These are phyloP conservation scores for Geotrichum citri-aurantii DNA, from an alignment of 1,139 yeast genomes.

Conservation along the genomic window DNA sequence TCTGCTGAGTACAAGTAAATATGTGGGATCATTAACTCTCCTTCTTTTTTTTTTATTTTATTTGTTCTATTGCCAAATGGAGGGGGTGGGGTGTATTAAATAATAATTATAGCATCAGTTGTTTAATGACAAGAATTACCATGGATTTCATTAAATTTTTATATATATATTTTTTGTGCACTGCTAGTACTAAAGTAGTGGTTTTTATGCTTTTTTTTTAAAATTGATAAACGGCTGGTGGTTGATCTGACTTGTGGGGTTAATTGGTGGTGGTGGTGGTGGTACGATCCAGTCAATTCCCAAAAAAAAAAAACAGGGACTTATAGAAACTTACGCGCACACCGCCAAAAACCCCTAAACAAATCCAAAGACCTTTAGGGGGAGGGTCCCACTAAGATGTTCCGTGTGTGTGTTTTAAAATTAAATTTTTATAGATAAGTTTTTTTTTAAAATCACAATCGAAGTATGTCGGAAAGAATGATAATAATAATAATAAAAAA, in stretches of 20 bases:
- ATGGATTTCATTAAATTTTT: background rate
- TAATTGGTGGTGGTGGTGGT: background rate
- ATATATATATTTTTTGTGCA: too few relatives aligned
- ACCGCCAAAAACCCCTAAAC: too few relatives aligned
- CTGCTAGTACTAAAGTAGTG: background rate
- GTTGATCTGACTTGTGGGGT: background rate
- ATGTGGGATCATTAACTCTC: background rate
- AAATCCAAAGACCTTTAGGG: too few relatives aligned
- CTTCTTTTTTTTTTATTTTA: background rate
- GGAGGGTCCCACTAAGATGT: too few relatives aligned
- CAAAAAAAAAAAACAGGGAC: too few relatives aligned
- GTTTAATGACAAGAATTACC: background rate
- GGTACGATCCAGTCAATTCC: background rate
- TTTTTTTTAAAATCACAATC: too few relatives aligned
- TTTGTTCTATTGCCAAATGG: background rate
- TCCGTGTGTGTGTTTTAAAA: too few relatives aligned
- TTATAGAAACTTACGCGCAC: too few relatives aligned
- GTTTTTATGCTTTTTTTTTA: too few relatives aligned
- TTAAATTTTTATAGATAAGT: too few relatives aligned
- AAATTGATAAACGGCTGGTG: background rate
- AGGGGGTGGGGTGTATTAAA: background rate
- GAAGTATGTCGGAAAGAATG: too few relatives aligned
- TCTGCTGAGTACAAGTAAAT: slow-evolving; percentile 43
- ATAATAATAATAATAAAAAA: too few relatives aligned
- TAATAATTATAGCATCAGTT: background rate